Base-by-base conservation (phyloP, 1,139 yeast genomes). In the Sugiyamaella castrensis region DNA sequence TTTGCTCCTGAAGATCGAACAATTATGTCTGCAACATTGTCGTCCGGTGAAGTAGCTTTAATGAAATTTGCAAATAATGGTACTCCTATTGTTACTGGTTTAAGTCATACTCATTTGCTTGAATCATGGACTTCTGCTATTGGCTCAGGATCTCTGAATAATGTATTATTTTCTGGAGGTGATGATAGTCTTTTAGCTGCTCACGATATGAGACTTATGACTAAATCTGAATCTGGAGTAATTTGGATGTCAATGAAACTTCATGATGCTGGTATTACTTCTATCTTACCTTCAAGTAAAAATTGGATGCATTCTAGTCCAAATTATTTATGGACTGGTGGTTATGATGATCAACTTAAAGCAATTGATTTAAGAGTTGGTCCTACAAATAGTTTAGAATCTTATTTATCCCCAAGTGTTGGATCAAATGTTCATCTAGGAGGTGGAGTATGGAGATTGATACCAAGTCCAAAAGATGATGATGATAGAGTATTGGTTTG, bases 401-500 rank as follows among this genome's bases (percentile, higher is more conserved):
- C 76, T 8, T 67, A 70, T 12, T 79, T 82, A 0, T 65, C 75
- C 0, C 91, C 91, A 7, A 61, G 65, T 45, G 70, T 70, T 1
- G 55, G 64, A 5, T 64, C 71, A 19, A 70, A 71, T 43, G 69
- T 73, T 35, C 78, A 84, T 46, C 70, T 91, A 1, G 92, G 91
- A 0, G 98, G 98, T 7, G 98, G 98, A 1, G 98, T 91, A 2
- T 92, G 98, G 98, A 72, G 96, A 57, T 73, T 92, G 50, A 70
- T 82, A 1, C 96, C 96, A 1, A 71, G 77, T 34, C 82, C 84
- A 0, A 50, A 54, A 1, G 56, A 57, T 2, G 61, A 63, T 10
- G 77, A 75, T 47, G 52, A 58, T 29, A 53, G 52, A 4, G 58
- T 91, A 0, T 70, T 91, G 47, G 81, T 82, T 0, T 91, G 98